phyloP scores from a whole-genome alignment of 352 stramenopile genomes.

The Pythium inflatum region DNA sequence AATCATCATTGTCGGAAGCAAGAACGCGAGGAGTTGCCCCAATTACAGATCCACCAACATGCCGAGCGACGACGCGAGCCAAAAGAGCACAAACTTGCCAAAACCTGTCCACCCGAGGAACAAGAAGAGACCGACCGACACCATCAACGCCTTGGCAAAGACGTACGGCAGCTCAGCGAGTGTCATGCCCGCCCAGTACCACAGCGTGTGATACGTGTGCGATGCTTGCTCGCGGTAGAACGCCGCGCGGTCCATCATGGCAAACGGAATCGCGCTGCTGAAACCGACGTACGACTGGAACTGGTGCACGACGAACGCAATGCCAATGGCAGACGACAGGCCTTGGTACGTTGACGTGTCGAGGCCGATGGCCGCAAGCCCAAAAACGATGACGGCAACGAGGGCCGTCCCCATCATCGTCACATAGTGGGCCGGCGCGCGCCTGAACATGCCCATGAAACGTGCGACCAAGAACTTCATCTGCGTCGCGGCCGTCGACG shows the following conservation, averaged over 20 bases:
- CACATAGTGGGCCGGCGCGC: conserved; percentile 68
- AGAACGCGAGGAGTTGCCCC: conserved; percentile 40
- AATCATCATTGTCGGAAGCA: conserved; percentile 38
- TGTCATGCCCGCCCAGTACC: conserved; percentile 58
- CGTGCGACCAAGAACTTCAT: too few species aligned
- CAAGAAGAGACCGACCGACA: too few species aligned
- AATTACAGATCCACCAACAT: conserved; percentile 47
- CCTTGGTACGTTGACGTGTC: conserved; percentile 30
- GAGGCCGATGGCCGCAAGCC: conserved; percentile 27
- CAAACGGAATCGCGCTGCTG: conserved; percentile 42
- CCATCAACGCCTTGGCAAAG: conserved; percentile 37
- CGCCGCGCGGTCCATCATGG: conserved; percentile 30
- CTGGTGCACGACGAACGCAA: conserved; percentile 69
- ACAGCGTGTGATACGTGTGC: conserved; percentile 65
- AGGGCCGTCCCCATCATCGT: conserved; percentile 37
- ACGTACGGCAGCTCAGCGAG: conserved; percentile 58
- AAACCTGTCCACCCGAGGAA: conserved; percentile 41
- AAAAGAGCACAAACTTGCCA: conserved; percentile 37
- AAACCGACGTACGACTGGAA: conserved; percentile 57
- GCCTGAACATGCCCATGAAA: conserved; percentile 61
- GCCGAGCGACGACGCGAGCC: conserved; percentile 38
- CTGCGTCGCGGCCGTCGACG: too few species aligned
- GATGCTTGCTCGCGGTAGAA: conserved; percentile 83
- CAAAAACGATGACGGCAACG: conserved; percentile 49
- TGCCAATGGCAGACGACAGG: conserved; percentile 38